Evolutionary conservation across 2,329 filamentous ascomycete genomes (phyloP), one percentile per base, ranked within the genome.

Genomic region (Diatrype stigma): DNA sequence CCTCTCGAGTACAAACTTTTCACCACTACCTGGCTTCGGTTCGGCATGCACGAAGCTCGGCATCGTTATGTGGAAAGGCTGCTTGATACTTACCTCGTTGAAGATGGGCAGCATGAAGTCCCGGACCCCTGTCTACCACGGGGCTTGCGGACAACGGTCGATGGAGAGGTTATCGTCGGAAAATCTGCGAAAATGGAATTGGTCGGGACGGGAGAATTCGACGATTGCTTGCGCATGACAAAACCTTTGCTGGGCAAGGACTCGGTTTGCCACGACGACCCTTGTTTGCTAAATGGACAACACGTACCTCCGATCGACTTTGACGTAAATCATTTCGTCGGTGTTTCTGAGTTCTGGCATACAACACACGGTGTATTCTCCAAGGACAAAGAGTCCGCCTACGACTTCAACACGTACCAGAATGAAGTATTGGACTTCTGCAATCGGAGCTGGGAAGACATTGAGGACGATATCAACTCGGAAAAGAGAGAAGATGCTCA

Each of bases 281-380:
- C 95, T 0, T 99, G 94, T 68, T 74, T 99, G 32, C 77, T 99
- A 37, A 90, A 96, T 60, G 92, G 94, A 1, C 85, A 93, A 56
- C 91, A 97, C 65, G 91, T 94, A 1, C 94, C 94, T 1, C 89
- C 90, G 3, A 96, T 99, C 57, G 94, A 99, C 67, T 99, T 97
- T 64, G 87, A 94, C 55, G 86, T 97, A 34, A 99, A 99, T 62
- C 95, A 96, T 67, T 99, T 99, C 63, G 86, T 99, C 26, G 94
- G 94, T 11, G 93, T 99, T 3, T 97, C 93, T 1, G 94, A 99
- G 66, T 99, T 96, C 70, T 99, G 94, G 93, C 94, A 99, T 68
- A 96, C 93, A 0, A 99, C 94, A 0, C 94, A 99, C 62, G 91
- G 94, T 49, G 86, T 97, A 2, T 97, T 99, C 61, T 84, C 84